Base-by-base conservation (phyloP, 2,329 filamentous ascomycete species). In the Madurella mycetomatis region DNA sequence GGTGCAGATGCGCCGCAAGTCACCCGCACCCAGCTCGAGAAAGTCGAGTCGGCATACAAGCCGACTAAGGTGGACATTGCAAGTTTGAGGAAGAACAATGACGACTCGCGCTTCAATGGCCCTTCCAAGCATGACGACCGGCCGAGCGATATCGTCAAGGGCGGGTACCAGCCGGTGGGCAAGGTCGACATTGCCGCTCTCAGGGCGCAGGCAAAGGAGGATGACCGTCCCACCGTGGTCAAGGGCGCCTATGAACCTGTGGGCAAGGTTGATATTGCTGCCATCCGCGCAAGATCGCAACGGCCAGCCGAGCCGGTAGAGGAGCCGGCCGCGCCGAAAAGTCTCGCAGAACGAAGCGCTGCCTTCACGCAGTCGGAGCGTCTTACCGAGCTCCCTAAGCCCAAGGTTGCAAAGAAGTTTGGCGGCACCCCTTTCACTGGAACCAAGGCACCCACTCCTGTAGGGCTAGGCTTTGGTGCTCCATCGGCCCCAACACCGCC, bases 171-270 rank as follows among this genome's bases (percentile, higher is more conserved):
- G 69, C 94, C 94, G 17, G 77, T 99, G 64, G 94, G 94, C 53
- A 97, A 96, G 74, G 88, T 99, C n/a, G 92, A 99, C 66, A 97
- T 99, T 72, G 88, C 87, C 19, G 92, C 90, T 39, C 87, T 99
- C 62, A 84, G 94, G 59, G 85, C 78, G 69, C 90, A 81, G 76
- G 91, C 73, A 67, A 85, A 78, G 76, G 80, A 80, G 44, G 90
- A 96, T 66, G 88, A 96, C 62, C 81, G 91, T 52, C 94, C 94
- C 3, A 82, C 87, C 1, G 82, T 84, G 5, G 89, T 97, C 17
- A 97, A 95, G 73, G 94, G 94, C 41, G 83, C 92, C 19, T 99
- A 99, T 67, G 88, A 97, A 70, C 94, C 94, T 1, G 79, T 97
- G 17, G 94, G 94, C 45, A 97, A 96, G 73, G 92, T 99, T 9